These are phyloP conservation scores for Capronia americana DNA, from an alignment of 2,329 filamentous ascomycete genomes.

Conservation along the genomic window DNA sequence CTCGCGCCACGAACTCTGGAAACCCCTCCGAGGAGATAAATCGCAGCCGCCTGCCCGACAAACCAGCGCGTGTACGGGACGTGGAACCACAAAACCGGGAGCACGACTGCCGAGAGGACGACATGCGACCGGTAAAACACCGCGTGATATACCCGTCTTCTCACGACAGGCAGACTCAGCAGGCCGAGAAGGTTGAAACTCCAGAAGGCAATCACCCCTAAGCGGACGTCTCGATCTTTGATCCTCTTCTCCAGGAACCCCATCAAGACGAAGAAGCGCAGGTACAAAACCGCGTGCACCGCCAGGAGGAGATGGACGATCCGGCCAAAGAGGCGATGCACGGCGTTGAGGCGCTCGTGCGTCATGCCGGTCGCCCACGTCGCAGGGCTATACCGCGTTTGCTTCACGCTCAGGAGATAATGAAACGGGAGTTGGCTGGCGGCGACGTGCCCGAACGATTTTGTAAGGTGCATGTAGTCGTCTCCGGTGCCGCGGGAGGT, in stretches of 20 bases:
- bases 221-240: constrained; percentile 63
- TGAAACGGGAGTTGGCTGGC: constrained; percentile 67
- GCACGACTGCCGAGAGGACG: constrained; percentile 55
- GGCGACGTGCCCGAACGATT: constrained; percentile 65
- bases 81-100: constrained; percentile 61
- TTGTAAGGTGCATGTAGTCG: constrained; percentile 69
- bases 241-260: constrained; percentile 60
- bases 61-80: constrained; percentile 62
- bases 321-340: constrained; percentile 65
- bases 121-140: constrained; percentile 65
- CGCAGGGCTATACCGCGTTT: constrained; percentile 48
- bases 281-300: constrained; percentile 61
- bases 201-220: constrained; percentile 58
- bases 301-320: constrained; percentile 60
- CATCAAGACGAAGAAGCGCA: constrained; percentile 62
- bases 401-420: constrained; percentile 58
- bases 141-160: constrained; percentile 54
- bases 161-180: constrained; percentile 56
- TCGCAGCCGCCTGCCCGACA: constrained; percentile 57
- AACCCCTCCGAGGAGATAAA: constrained; percentile 53
- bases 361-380: constrained; percentile 60
- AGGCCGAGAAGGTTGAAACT: constrained; percentile 55
- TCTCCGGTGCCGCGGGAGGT: constrained; percentile 33
- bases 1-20: constrained; percentile 18
- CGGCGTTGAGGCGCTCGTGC: constrained; percentile 62